phyloP scores from a whole-genome alignment of 2,329 filamentous ascomycete genomes.

The Xylogone sp. region DNA sequence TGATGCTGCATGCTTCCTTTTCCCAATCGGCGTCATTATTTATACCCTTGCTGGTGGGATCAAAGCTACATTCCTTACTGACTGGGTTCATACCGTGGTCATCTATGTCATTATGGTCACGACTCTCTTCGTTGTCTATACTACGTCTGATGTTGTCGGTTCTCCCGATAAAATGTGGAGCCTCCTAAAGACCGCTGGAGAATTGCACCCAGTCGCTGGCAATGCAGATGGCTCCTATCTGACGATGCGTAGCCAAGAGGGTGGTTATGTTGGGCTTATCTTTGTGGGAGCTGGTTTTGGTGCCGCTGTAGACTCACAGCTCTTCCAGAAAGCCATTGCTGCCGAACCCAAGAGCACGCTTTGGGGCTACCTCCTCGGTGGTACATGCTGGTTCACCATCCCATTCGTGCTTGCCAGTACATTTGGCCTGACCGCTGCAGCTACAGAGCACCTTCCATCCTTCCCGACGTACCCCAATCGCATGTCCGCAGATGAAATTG shows the following conservation, averaged over 20 bases:
- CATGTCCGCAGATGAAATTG: conserved; percentile 68
- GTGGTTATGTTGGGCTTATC: conserved; percentile 70
- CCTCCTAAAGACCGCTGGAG: conserved; percentile 61
- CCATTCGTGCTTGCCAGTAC: conserved; percentile 83
- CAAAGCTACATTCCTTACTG: conserved; percentile 80
- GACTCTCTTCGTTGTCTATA: conserved; percentile 64
- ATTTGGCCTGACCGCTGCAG: conserved; percentile 74
- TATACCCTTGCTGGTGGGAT: conserved; percentile 74
- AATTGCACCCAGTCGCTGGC: conserved; percentile 67
- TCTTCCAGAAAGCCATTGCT: conserved; percentile 84
- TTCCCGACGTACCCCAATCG: conserved; percentile 60
- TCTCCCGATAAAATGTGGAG: conserved; percentile 74
- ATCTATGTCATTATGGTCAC: conserved; percentile 80
- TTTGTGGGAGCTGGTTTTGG: conserved; percentile 77
- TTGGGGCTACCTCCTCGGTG: conserved; percentile 74
- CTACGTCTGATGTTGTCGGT: conserved; percentile 65
- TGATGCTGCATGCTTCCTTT: conserved; percentile 76
- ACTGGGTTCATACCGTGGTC: conserved; percentile 74
- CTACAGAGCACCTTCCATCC: conserved; percentile 64
- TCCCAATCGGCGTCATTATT: conserved; percentile 69
- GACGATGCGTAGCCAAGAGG: conserved; percentile 75
- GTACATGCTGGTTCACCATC: conserved; percentile 83
- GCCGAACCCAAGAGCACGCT: conserved; percentile 77
- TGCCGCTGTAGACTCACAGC: conserved; percentile 9
- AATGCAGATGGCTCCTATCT: conserved; percentile 77